phyloP scores from a whole-genome alignment of 352 stramenopile genomes.

The Phytophthora megakarya region DNA sequence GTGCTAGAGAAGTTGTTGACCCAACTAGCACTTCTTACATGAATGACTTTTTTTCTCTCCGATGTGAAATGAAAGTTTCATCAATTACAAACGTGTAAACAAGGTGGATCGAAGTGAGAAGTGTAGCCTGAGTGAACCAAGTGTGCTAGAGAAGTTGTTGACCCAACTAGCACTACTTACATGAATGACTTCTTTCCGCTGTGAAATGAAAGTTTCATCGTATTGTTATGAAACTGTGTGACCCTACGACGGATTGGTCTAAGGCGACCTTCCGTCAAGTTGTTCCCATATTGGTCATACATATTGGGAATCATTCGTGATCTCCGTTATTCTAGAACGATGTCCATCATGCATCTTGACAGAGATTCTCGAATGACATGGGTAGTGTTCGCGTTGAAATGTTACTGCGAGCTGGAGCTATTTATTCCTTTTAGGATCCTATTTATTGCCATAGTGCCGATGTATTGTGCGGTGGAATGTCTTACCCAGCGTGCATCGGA shows the following conservation, averaged over 20 bases:
- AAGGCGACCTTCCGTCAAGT: constrained; percentile 14
- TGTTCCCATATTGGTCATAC: constrained; percentile 14
- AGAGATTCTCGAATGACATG: background rate
- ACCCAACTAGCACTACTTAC: constrained; percentile 7
- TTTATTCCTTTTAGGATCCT: constrained; percentile 23
- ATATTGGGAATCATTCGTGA: background rate
- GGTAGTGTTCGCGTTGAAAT: background rate
- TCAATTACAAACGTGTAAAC: no score
- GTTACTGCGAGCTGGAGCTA: constrained; percentile 4
- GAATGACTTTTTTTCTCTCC: background rate
- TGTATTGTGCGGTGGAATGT: background rate
- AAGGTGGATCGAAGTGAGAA: constrained; percentile 1
- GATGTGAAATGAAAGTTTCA: constrained; percentile 15
- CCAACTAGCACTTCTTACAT: constrained; percentile 9
- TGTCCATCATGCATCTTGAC: background rate
- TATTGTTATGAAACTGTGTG: constrained; percentile 16
- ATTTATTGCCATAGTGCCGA: constrained; percentile 16
- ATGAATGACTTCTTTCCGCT: constrained; percentile 1
- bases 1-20: constrained; percentile 3
- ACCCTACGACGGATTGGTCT: constrained; percentile 26
- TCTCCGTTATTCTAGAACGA: no score
- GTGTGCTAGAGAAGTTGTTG: constrained; percentile 6
- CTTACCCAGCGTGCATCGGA: no score
- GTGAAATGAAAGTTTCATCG: constrained; percentile 6
- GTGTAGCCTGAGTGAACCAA: constrained; percentile 21